Base-by-base conservation (phyloP, 805 yeast genomes). In the Komagataella pastoris region DNA sequence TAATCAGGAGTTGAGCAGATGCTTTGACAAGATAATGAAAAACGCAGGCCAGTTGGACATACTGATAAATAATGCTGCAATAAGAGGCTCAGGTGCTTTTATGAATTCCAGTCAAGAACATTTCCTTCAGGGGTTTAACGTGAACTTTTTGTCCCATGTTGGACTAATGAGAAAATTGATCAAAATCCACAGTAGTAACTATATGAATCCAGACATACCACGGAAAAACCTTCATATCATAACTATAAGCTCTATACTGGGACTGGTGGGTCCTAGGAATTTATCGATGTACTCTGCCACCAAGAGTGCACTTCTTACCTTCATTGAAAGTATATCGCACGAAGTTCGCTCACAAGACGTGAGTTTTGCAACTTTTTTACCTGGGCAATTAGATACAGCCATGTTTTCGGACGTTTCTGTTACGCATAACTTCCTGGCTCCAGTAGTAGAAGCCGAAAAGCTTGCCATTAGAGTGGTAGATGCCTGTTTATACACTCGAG, bases 341-440 rank as follows among this genome's bases (percentile, higher is more conserved):
- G 83, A 78, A 54, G 51, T 69, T 6, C 40, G n/a, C 40, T 30
- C 40, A 10, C 19, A 44, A 19, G 48, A 48, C 1, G 54, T 53
- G 1, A 49, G 49, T 43, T 54, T 70, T 24, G 63, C 74, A 14
- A 58, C 73, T 8, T 71, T 77, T 6, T 54, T 69, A 2, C 80
- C 82, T 0, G 83, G 83, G 2, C 83, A 78, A 58, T 58, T 78
- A 30, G 64, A 68, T 47, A 67, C 79, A 0, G 59, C 57, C 7
- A 76, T 78, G 81, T 78, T 78, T 55, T 55, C 57, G 1, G 80
- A 76, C 55, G 73, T 76, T 7, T 55, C 59, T 1, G 73, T 75
- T 3, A 61, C 64, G 46, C 55, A 54, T 30, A 44, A 17, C 17
- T 75, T 76, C 53, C 58, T 77, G 47, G 80, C 81, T 0, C 83